Evolutionary conservation across 306 rosid genomes (phyloP), one percentile per base, ranked within the genome.

Genomic region (Albizia julibrissin): DNA sequence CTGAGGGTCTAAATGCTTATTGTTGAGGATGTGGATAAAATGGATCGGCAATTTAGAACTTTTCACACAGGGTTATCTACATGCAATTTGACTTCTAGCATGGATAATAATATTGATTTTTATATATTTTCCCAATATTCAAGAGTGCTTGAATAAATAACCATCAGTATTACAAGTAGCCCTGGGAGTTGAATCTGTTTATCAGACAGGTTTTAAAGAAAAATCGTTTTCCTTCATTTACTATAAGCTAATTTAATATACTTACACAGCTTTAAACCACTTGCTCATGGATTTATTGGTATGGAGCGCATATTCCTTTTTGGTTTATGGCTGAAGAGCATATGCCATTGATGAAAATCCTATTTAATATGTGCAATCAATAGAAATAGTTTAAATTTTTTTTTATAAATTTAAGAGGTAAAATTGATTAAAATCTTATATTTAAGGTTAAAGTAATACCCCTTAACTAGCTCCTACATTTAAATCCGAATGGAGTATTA

Each of bases 21-120:
- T 77, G 77, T 77, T 34, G 68, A 81, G 69, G 73, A 66, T 66
- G 39, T 56, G 80, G 80, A 81, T 31, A 29, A 29, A 27, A 72
- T 66, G 71, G 71, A 66, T 33, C 40, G 6, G 24, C 22, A 8
- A 66, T 66, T 66, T 66, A 62, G 24, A 66, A 66, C 2, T 18
- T 66, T 16, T 33, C 44, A 33, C 24, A 73, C 70, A 78, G 82
- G 46, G 47, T 37, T 68, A 68, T 9, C 8, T 37, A 68, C 24
- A 2, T 19, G 72, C 46, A 68, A 21, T 49, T 68, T 3, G 46
- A 67, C 47, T 68, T 31, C 8, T 68, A 29, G 0, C 1, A 3
- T 37, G 26, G 72, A 67, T 67, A 37, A 67, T 34, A 62, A 27
- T 27, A 62, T 27, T 12, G 71, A 2, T 9, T 8, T 26, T 5